Conservation (phyloP, 768 basidiomycete genomes). For the Rhizopogon salebrosus region DNA sequence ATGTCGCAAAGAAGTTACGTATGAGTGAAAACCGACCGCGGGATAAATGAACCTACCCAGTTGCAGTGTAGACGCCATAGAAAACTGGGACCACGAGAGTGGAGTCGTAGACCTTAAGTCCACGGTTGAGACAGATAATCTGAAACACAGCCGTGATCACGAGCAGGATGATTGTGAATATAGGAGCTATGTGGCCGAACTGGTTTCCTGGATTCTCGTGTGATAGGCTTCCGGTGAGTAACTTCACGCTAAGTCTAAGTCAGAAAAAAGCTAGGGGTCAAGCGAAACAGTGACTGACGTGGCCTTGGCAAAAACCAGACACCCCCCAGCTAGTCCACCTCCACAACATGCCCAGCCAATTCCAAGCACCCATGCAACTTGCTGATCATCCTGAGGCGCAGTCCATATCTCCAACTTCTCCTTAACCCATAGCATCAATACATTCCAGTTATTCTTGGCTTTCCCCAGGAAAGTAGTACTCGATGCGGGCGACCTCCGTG, state of each 20-base stretch:
- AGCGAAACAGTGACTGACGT: constrained; percentile 17
- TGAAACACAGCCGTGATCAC: constrained; percentile 78
- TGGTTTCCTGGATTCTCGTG: constrained; percentile 83
- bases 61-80: constrained; percentile 87
- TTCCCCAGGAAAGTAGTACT: constrained; percentile 26
- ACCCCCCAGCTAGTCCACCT: constrained; percentile 84
- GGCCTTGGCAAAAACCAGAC: constrained; percentile 75
- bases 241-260: constrained; percentile 54
- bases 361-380: constrained; percentile 85
- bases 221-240: constrained; percentile 71
- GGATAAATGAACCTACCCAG: constrained; percentile 48
- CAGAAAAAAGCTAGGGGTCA: constrained; percentile 6
- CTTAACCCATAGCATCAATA: constrained; percentile 46
- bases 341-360: constrained; percentile 94
- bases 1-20: constrained; percentile 3
- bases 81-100: constrained; percentile 92
- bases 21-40: not conserved
- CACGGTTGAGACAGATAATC: constrained; percentile 88
- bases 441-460: constrained; percentile 37
- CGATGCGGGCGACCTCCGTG: constrained; percentile 16
- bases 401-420: constrained; percentile 72
- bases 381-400: constrained; percentile 75
- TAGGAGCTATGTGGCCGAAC: constrained; percentile 75
- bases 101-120: constrained; percentile 85
- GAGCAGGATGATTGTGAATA: constrained; percentile 64